Conservation (phyloP, 2,329 filamentous ascomycete genomes). For the Aspergillus hiratsukae region DNA sequence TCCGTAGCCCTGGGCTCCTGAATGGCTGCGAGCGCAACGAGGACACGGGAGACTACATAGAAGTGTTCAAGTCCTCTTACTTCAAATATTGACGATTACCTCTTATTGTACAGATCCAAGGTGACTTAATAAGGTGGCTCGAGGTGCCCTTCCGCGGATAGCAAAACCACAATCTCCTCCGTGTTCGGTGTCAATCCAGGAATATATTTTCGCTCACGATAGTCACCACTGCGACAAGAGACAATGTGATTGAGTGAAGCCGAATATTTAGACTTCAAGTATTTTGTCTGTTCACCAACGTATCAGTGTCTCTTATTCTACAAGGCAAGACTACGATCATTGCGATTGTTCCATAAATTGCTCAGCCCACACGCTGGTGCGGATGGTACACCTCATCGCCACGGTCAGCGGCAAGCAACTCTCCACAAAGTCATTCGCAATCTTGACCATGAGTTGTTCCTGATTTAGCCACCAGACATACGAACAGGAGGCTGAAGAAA, state of each 20-base stretch:
- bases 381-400: neutral
- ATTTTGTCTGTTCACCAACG: neutral
- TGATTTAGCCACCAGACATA: neutral
- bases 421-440: neutral
- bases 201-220: neutral
- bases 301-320: neutral
- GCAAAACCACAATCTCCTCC: no score
- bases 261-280: no score
- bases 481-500: neutral
- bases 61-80: neutral
- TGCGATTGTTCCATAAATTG: neutral
- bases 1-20: neutral
- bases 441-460: neutral
- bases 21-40: no score
- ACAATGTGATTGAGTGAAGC: no score
- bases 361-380: neutral
- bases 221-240: neutral
- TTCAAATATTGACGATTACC: neutral
- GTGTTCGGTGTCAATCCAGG: neutral
- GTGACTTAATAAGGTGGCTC: neutral
- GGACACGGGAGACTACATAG: neutral
- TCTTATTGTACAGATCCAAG: neutral
- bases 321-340: neutral
- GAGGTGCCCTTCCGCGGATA: neutral
- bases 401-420: no score